Percentiles rank a stretch among this genome's conserved stretches.
phyloP scores from a whole-genome alignment of 2,329 filamentous ascomycete genomes.

The Botryotinia calthae region DNA sequence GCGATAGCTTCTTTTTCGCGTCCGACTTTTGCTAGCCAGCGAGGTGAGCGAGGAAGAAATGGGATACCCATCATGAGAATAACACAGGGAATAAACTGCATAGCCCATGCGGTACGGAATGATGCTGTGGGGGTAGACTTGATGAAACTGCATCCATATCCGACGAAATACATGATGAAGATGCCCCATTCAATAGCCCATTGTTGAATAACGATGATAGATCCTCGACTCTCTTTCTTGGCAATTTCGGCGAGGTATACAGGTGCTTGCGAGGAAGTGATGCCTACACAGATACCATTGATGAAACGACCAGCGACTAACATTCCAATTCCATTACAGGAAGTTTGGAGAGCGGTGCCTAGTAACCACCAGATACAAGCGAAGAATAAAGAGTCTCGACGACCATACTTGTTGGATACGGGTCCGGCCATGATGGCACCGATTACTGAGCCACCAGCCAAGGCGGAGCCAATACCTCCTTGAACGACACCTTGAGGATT shows the following conservation, averaged over 20 bases:
- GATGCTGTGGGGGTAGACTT: constrained; percentile 41
- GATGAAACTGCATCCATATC: constrained; percentile 43
- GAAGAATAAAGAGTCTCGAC: constrained; percentile 45
- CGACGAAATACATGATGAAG: constrained; percentile 63
- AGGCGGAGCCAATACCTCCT: constrained; percentile 51
- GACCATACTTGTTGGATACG: constrained; percentile 55
- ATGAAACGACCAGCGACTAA: constrained; percentile 55
- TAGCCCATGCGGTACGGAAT: constrained; percentile 51
- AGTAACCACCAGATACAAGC: constrained; percentile 24
- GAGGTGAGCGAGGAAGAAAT: constrained; percentile 49
- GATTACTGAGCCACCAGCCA: constrained; percentile 67
- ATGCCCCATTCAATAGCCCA: constrained; percentile 69
- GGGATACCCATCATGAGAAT: constrained; percentile 45
- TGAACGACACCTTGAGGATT: constrained; percentile 38
- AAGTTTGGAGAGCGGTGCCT: constrained; percentile 20
- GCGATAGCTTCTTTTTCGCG: constrained; percentile 45
- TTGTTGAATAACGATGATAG: constrained; percentile 70
- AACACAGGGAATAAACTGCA: constrained; percentile 47
- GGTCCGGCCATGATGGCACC: constrained; percentile 59
- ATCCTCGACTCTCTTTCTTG: constrained; percentile 53
- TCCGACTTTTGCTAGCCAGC: constrained; percentile 51
- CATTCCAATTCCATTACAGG: constrained; percentile 41
- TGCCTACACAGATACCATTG: constrained; percentile 63
- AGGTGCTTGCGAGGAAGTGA: constrained; percentile 63
- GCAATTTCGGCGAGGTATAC: constrained; percentile 66